Evolutionary conservation across 148 eudicot species (phyloP).

Genomic region (Chenopodium quinoa): DNA sequence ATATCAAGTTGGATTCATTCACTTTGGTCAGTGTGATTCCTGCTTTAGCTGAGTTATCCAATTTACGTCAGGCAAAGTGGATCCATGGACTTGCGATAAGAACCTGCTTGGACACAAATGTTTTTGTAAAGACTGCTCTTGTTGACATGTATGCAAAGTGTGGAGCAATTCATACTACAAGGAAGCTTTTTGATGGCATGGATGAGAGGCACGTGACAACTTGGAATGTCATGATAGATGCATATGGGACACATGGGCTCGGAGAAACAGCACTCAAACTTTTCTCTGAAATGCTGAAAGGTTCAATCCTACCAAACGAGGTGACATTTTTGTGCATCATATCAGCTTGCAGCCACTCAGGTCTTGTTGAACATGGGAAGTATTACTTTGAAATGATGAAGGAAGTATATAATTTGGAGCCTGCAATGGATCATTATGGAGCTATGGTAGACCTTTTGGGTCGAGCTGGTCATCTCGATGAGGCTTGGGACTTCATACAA

Average conservation of each 20-base stretch:
- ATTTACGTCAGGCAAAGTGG: constrained; percentile 78
- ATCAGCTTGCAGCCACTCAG: constrained; percentile 89
- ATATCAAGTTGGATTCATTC: constrained; percentile 59
- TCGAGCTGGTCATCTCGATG: constrained; percentile 63
- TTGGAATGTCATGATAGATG: constrained; percentile 95
- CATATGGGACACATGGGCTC: constrained; percentile 86
- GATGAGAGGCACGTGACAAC: constrained; percentile 63
- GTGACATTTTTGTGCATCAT: constrained; percentile 70
- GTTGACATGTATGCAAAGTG: constrained; percentile 93
- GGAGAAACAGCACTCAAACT: constrained; percentile 55
- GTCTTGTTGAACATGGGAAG: constrained; percentile 69
- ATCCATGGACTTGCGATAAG: constrained; percentile 68
- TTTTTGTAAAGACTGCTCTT: constrained; percentile 77
- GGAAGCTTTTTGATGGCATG: constrained; percentile 69
- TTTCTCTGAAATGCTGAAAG: constrained; percentile 55
- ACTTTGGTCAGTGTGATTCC: constrained; percentile 84
- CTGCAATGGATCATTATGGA: constrained; percentile 84
- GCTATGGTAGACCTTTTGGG: constrained; percentile 95
- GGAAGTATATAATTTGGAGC: constrained; percentile 51
- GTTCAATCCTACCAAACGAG: constrained; percentile 47
- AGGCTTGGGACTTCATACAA: constrained; percentile 80
- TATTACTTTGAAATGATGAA: constrained; percentile 59
- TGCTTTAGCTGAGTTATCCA: constrained; percentile 75
- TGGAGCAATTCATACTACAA: constrained; percentile 71
- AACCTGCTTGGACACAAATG: constrained; percentile 53